A percentile compares a stretch with the other conserved stretches of the same genome.
phyloP scores from a whole-genome alignment of 2,329 filamentous ascomycete species.

The Saccharata proteae region DNA sequence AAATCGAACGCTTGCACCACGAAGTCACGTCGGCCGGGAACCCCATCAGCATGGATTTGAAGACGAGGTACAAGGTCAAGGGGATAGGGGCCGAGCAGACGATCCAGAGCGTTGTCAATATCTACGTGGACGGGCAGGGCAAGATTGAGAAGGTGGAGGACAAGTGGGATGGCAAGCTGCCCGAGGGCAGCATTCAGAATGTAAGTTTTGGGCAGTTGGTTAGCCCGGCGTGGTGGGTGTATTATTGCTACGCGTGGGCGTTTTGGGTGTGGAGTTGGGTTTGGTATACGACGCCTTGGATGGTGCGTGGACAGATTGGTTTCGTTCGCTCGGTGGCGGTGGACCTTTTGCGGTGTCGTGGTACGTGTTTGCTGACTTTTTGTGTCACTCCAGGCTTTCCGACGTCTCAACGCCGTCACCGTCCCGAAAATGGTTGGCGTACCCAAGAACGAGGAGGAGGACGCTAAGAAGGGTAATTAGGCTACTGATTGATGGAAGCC shows the following conservation, averaged over 20 bases:
- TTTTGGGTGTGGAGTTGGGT: constrained; percentile 28
- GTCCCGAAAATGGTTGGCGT: constrained; percentile 41
- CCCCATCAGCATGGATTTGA: constrained; percentile 45
- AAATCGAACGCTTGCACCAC: constrained; percentile 45
- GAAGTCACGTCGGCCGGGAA: constrained; percentile 44
- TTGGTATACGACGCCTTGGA: constrained; percentile 29
- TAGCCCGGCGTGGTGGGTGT: constrained; percentile 26
- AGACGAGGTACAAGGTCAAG: constrained; percentile 42
- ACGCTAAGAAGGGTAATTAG: constrained; percentile 36
- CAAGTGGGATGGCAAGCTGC: constrained; percentile 42
- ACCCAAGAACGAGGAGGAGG: constrained; percentile 41
- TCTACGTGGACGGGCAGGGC: constrained; percentile 29
- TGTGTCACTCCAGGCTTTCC: constrained; percentile 31
- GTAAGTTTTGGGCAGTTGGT: constrained; percentile 24
- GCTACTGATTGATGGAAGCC: no score
- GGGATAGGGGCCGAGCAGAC: constrained; percentile 39
- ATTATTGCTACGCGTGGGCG: constrained; percentile 24
- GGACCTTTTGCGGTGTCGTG: constrained; percentile 6
- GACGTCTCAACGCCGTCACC: constrained; percentile 38
- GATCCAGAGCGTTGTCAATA: constrained; percentile 37
- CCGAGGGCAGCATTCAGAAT: constrained; percentile 37
- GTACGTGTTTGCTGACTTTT: constrained; percentile 17
- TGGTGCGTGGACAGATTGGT: constrained; percentile 22
- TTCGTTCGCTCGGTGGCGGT: neutral
- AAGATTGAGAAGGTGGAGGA: constrained; percentile 43